Percentiles rank a stretch among this genome's conserved stretches.
phyloP scores from a whole-genome alignment of 2,329 filamentous ascomycete genomes.

The Phoma herbarum region DNA sequence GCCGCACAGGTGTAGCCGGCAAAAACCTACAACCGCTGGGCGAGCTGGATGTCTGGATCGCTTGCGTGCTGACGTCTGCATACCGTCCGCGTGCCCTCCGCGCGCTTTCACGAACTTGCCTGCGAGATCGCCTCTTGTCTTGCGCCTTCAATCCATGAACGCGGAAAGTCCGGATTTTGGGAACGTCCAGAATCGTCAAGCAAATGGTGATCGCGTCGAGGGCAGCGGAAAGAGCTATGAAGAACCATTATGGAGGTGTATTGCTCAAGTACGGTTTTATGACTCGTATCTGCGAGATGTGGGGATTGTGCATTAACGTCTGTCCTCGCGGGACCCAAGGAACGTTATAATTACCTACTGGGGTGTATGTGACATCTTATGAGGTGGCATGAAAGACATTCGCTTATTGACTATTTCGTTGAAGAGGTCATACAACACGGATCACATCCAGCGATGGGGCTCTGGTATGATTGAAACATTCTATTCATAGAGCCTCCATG shows the following conservation, averaged over 20 bases:
- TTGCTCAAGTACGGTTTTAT: background rate
- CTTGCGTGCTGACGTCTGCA: background rate
- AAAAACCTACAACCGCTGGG: background rate
- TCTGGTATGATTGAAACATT: background rate
- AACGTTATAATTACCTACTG: too few relatives aligned
- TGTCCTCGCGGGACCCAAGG: too few relatives aligned
- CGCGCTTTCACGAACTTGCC: background rate
- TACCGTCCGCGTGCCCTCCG: background rate
- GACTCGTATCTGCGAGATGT: background rate
- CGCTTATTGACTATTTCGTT: background rate
- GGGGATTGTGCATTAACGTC: background rate
- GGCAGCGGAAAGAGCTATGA: background rate
- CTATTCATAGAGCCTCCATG: background rate
- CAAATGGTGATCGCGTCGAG: background rate
- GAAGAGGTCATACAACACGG: background rate
- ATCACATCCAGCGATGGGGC: too few relatives aligned
- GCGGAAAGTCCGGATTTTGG: background rate
- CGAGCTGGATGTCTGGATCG: background rate
- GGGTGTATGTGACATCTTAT: background rate
- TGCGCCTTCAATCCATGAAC: too few relatives aligned
- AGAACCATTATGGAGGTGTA: background rate
- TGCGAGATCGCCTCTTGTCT: background rate
- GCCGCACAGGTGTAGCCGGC: too few relatives aligned
- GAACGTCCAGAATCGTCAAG: background rate
- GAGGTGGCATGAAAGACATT: background rate